Percentiles rank a stretch among this genome's conserved stretches.
phyloP scores from a whole-genome alignment of 768 basidiomycete genomes.

The Suillus subluteus region DNA sequence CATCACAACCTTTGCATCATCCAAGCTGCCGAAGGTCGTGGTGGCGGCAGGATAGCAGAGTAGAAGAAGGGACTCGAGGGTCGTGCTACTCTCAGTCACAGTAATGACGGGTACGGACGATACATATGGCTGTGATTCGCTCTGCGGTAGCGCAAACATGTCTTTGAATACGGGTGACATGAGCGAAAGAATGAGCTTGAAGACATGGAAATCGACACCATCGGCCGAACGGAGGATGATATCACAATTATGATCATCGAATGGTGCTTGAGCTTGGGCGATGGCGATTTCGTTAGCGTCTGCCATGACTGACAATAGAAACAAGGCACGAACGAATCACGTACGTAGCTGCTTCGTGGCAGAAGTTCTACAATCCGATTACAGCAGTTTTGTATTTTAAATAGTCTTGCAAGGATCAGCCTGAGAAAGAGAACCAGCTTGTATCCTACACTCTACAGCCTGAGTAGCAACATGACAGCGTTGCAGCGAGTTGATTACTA shows the following conservation, averaged over 20 bases:
- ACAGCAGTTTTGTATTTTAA: not conserved
- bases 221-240: slow-evolving; percentile 19
- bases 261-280: slow-evolving; percentile 5
- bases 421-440: not conserved
- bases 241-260: slow-evolving; percentile 17
- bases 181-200: slow-evolving; percentile 43
- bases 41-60: slow-evolving; percentile 41
- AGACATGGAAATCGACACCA: slow-evolving; percentile 16
- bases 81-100: slow-evolving; percentile 23
- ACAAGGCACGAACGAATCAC: too few relatives aligned
- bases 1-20: not conserved
- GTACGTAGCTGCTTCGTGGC: too few relatives aligned
- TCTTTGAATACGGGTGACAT: slow-evolving; percentile 54
- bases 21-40: not conserved
- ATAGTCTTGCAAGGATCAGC: not conserved
- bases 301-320: not conserved
- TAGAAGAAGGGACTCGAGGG: slow-evolving; percentile 36
- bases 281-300: not conserved
- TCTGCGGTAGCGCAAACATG: slow-evolving; percentile 47
- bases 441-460: too few relatives aligned
- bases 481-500: not conserved
- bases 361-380: too few relatives aligned
- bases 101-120: slow-evolving; percentile 9
- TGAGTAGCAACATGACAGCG: not conserved
- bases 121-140: slow-evolving; percentile 16